A percentile compares a stretch with the other conserved stretches of the same genome.
These are phyloP conservation scores for Volvox carteri DNA, from an alignment of 163 green algal species.

Conservation along the genomic window DNA sequence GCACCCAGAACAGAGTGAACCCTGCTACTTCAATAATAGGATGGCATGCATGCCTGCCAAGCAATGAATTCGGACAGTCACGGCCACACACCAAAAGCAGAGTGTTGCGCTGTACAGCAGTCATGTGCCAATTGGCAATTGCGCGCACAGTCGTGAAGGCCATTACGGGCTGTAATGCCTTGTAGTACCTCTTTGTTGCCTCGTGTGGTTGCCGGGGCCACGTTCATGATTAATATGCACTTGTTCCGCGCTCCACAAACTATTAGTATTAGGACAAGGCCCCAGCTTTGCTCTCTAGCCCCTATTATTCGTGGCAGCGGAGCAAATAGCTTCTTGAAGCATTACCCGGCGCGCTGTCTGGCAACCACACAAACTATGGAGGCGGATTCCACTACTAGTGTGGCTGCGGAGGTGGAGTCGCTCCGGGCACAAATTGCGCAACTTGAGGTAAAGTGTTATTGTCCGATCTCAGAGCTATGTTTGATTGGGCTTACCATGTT, in stretches of 20 bases:
- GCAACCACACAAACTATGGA: conserved; percentile 26
- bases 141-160: background rate
- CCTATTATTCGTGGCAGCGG: background rate
- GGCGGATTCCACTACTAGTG: conserved; percentile 24
- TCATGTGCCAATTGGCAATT: conserved; percentile 8
- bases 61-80: no score
- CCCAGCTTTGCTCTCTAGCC: conserved; percentile 13
- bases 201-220: conserved; percentile 16
- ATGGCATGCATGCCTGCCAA: no score
- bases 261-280: conserved; percentile 25
- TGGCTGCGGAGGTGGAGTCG: conserved; percentile 75
- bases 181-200: background rate
- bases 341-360: conserved; percentile 12
- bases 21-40: no score
- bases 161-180: conserved; percentile 14
- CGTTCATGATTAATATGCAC: conserved; percentile 35
- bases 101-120: background rate
- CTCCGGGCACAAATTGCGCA: conserved; percentile 78
- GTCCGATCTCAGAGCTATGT: background rate
- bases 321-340: background rate
- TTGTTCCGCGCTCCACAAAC: conserved; percentile 33
- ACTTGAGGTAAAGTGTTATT: conserved; percentile 71
- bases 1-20: no score
- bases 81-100: background rate
- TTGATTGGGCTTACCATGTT: no score